Conservation (phyloP, 2,329 filamentous ascomycete species). For the Verticillium longisporum region DNA sequence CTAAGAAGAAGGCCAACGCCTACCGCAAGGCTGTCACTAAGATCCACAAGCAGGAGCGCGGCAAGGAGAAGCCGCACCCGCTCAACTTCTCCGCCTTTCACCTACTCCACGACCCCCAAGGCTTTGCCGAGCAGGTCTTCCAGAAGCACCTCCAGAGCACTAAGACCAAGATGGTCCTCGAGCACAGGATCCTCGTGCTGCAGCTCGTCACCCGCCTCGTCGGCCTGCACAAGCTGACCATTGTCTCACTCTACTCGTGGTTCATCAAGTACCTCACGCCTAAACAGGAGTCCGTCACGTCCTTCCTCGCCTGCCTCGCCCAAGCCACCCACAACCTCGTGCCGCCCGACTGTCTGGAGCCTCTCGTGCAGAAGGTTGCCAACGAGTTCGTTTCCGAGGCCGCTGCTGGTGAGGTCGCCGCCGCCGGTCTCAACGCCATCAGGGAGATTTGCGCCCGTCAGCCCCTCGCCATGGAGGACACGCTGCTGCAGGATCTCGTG, state of each 20-base stretch:
- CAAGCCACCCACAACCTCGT: conserved; percentile 89
- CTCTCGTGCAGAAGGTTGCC: conserved; percentile 87
- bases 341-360: conserved; percentile 86
- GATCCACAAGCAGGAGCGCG: conserved; percentile 75
- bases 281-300: conserved; percentile 82
- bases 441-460: conserved; percentile 90
- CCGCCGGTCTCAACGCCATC: conserved; percentile 89
- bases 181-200: conserved; percentile 83
- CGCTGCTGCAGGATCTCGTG: conserved; percentile 89
- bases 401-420: conserved; percentile 80
- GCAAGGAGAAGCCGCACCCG: conserved; percentile 79
- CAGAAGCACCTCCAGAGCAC: conserved; percentile 83
- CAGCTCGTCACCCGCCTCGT: conserved; percentile 88
- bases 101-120: conserved; percentile 87
- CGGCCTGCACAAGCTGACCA: conserved; percentile 84
- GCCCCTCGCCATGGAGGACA: conserved; percentile 93
- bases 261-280: conserved; percentile 90
- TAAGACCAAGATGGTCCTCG: conserved; percentile 77
- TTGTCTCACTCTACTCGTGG: conserved; percentile 91
- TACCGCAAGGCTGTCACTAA: conserved; percentile 77
- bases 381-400: conserved; percentile 98
- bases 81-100: conserved; percentile 97
- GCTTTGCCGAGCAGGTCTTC: conserved; percentile 86
- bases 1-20: conserved; percentile 74
- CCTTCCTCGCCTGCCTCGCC: conserved; percentile 85